Conservation (phyloP, 331 rosid species). For the Dryas integrifolia region DNA sequence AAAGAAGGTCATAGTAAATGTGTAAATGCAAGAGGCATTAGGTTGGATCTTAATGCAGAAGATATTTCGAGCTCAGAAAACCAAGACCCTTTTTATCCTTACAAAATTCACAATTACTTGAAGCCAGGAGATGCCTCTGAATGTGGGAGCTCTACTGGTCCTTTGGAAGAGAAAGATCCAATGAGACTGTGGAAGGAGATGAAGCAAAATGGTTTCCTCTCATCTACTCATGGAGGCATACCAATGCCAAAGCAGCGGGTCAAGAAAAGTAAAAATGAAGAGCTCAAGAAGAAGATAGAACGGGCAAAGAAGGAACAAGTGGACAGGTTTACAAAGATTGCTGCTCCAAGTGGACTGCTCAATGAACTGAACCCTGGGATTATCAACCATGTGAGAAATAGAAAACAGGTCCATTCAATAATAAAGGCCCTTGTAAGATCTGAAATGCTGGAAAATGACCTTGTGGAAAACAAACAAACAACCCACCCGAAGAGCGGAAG, state of each 20-base stretch:
- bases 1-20: slow-evolving; percentile 14
- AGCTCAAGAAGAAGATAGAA: slow-evolving; percentile 69
- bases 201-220: slow-evolving; percentile 89
- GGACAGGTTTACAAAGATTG: slow-evolving; percentile 73
- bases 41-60: slow-evolving; percentile 64
- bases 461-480: slow-evolving; percentile 47
- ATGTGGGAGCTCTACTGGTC: slow-evolving; percentile 75
- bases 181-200: slow-evolving; percentile 71
- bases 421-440: slow-evolving; percentile 84
- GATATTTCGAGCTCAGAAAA: slow-evolving; percentile 59
- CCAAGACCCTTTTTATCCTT: slow-evolving; percentile 33
- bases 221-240: slow-evolving; percentile 78
- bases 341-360: slow-evolving; percentile 98
- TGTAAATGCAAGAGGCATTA: slow-evolving; percentile 44
- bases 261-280: slow-evolving; percentile 64
- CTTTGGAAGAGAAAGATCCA: slow-evolving; percentile 61
- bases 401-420: slow-evolving; percentile 88
- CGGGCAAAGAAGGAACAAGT: slow-evolving; percentile 86
- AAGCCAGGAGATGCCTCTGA: slow-evolving; percentile 68
- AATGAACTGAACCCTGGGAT: slow-evolving; percentile 92
- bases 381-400: slow-evolving; percentile 93
- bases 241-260: slow-evolving; percentile 80
- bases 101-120: slow-evolving; percentile 33
- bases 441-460: slow-evolving; percentile 54
- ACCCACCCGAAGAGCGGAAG: slow-evolving; percentile 36